Evolutionary conservation across 1,284 basidiomycete genomes (phyloP).

Genomic region (Tylopilus sp.): DNA sequence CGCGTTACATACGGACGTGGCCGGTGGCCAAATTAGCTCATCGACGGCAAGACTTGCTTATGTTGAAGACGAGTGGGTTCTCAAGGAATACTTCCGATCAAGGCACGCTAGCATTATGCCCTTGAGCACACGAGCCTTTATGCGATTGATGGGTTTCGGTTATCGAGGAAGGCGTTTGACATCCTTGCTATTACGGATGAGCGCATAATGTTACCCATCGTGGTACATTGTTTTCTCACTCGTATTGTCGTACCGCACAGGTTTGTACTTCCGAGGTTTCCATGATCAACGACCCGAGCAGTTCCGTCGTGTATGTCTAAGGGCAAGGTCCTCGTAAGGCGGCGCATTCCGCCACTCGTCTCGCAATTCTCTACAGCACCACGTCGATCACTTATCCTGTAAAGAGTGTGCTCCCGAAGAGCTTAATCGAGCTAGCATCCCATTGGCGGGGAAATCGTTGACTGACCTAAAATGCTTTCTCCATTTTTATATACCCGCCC

Average conservation of each 20-base stretch:
- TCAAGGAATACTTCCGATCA: slow-evolving; percentile 20
- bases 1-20: slow-evolving; percentile 2
- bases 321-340: slow-evolving; percentile 29
- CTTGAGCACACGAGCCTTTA: slow-evolving; percentile 23
- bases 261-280: slow-evolving; percentile 5
- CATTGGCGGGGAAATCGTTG: slow-evolving; percentile 21
- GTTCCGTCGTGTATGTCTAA: slow-evolving; percentile 30
- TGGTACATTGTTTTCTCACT: slow-evolving; percentile 14
- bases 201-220: slow-evolving; percentile 11
- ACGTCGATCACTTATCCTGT: slow-evolving; percentile 18
- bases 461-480: slow-evolving; percentile 2
- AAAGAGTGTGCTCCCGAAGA: slow-evolving; percentile 23
- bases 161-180: slow-evolving; percentile 21
- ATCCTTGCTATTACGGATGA: slow-evolving; percentile 7
- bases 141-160: slow-evolving; percentile 37
- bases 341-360: slow-evolving; percentile 11
- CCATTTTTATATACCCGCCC: slow-evolving; percentile 19
- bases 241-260: slow-evolving; percentile 2
- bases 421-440: slow-evolving; percentile 17
- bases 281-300: neutral
- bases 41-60: neutral
- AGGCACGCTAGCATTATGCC: slow-evolving; percentile 16
- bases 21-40: slow-evolving; percentile 39
- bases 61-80: slow-evolving; percentile 20
- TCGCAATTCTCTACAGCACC: slow-evolving; percentile 28